These are phyloP conservation scores for Geotrichum macrosporum DNA, from an alignment of 1,139 yeast genomes.

Conservation along the genomic window DNA sequence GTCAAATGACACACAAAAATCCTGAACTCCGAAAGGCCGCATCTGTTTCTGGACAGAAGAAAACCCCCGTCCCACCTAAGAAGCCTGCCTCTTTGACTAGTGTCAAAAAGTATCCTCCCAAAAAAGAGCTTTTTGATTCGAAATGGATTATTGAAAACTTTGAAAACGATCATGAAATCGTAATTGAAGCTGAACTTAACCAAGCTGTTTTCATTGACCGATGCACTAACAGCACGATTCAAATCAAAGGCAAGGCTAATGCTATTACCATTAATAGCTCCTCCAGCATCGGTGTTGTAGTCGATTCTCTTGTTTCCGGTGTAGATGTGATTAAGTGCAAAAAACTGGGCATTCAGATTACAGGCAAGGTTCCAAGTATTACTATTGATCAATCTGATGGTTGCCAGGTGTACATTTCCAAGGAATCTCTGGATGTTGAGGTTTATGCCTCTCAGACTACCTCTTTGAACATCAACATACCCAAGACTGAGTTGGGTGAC, in stretches of 20 bases:
- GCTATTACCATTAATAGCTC: conserved; percentile 79
- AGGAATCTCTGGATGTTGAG: conserved; percentile 64
- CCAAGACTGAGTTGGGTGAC: conserved; percentile 56
- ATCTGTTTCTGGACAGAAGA: conserved; percentile 34
- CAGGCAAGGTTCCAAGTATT: conserved; percentile 75
- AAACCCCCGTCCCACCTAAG: conserved; percentile 60
- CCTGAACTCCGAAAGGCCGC: conserved; percentile 61
- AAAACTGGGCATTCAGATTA: conserved; percentile 79
- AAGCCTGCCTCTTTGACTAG: conserved; percentile 56
- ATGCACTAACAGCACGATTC: conserved; percentile 67
- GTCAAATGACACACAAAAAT: conserved; percentile 92
- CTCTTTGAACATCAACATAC: conserved; percentile 76
- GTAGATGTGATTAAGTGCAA: conserved; percentile 79
- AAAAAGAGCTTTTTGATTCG: conserved; percentile 74
- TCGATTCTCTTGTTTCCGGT: conserved; percentile 83
- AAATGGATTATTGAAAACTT: conserved; percentile 87
- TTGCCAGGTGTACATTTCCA: conserved; percentile 73
- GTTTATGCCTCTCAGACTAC: conserved; percentile 81
- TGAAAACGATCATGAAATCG: conserved; percentile 55
- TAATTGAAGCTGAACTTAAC: conserved; percentile 73
- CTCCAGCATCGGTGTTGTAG: conserved; percentile 64
- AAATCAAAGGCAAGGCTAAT: conserved; percentile 85
- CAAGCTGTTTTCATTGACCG: conserved; percentile 88
- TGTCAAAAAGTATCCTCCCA: conserved; percentile 51
- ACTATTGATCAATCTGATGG: conserved; percentile 85